Evolutionary conservation across 768 basidiomycete species (phyloP).

Genomic region (Tulasnella sp.): DNA sequence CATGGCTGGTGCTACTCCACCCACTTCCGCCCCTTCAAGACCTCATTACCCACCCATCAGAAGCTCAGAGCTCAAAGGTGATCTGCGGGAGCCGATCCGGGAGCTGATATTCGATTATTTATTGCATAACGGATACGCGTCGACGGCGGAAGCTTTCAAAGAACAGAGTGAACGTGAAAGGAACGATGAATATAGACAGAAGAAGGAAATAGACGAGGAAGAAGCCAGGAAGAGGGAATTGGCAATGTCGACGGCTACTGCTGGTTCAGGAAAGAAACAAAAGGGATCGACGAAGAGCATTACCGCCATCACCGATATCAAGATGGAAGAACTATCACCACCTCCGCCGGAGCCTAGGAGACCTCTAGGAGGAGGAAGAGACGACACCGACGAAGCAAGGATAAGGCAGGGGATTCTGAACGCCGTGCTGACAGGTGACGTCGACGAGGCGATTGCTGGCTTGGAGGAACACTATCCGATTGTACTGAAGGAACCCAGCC

Average conservation of each 20-base stretch:
- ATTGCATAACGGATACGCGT: slow-evolving; percentile 70
- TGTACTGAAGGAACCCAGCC: slow-evolving; percentile 31
- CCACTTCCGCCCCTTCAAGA: too few relatives aligned
- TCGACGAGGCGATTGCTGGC: slow-evolving; percentile 52
- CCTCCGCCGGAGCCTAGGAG: slow-evolving; percentile 25
- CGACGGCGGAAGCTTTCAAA: slow-evolving; percentile 55
- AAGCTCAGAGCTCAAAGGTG: slow-evolving; percentile 29
- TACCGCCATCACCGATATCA: slow-evolving; percentile 1
- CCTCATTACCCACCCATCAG: too few relatives aligned
- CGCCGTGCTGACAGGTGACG: slow-evolving; percentile 52
- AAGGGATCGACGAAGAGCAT: neutral
- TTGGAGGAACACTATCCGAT: slow-evolving; percentile 44
- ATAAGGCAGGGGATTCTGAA: slow-evolving; percentile 55
- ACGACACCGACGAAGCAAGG: slow-evolving; percentile 20
- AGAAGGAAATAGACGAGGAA: slow-evolving; percentile 13
- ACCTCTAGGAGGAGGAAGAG: slow-evolving; percentile 8
- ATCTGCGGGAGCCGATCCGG: slow-evolving; percentile 47
- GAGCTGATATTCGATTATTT: slow-evolving; percentile 69
- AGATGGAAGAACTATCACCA: slow-evolving; percentile 28
- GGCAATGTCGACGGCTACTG: neutral
- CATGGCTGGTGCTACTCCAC: too few relatives aligned
- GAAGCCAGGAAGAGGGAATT: slow-evolving; percentile 7
- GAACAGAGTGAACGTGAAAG: slow-evolving; percentile 28
- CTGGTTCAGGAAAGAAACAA: too few relatives aligned
- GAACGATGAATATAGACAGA: neutral